Base-by-base conservation (phyloP, 257 asterid genomes). In the Plantago elongata region DNA sequence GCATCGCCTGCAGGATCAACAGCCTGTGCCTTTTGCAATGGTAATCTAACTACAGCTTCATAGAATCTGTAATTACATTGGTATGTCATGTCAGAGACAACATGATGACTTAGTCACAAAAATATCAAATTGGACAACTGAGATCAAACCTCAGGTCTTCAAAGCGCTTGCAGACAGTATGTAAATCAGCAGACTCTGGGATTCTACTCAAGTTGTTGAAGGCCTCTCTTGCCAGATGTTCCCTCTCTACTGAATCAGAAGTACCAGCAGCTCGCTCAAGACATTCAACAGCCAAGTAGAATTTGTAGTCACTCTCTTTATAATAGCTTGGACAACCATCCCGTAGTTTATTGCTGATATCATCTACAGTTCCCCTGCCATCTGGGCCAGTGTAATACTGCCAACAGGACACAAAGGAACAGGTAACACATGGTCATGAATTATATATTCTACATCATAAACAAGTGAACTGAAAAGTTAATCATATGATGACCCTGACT, bases 351-450 rank as follows among this genome's bases (percentile, higher is more conserved):
- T 77, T 84, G 73, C 99, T 92, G 60, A 92, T 81, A 67, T 92
- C 99, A 74, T 92, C 96, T 52, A 92, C 96, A 46, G 97, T 86
- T 69, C 99, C 99, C 90, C 94, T 83, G 80, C 97, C 97, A 76
- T 82, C 95, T 77, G 96, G 90, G 66, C 97, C 95, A 71, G 97
- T 92, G 71, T 92, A 92, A 71, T 84, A 82, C 99, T 92, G 91
- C 84, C 69, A 72, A 51, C 4, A 67, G 63, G 76, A 62, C 63
- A 77, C 14, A 54, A 22, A 22, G 15, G 15, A 52, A 12, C 69
- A 48, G 81, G 69, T 64, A 84, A 81, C 70, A 46, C 49, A 43
- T 60, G 45, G 55, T 50, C 57, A 63, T 42, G 49, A 49, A 49
- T 7, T 13, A 66, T 45, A 65, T 7, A 70, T 18, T 65, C 57